Conservation (phyloP, 805 yeast genomes). For the Kuraishia capsulata region DNA sequence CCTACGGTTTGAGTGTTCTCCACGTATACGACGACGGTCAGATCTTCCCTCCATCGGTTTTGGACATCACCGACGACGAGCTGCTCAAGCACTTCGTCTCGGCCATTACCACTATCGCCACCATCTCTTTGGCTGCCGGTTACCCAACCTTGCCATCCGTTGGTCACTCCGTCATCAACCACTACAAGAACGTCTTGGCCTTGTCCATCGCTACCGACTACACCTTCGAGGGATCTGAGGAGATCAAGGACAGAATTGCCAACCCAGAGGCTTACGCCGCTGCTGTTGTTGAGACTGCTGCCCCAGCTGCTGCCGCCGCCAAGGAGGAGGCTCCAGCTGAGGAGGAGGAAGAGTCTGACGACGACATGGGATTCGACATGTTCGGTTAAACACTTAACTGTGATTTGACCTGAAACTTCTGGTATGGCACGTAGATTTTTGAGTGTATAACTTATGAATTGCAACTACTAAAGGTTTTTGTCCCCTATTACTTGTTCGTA, state of each 20-base stretch:
- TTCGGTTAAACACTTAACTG: constrained; percentile 84
- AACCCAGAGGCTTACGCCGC: constrained; percentile 99
- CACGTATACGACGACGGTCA: constrained; percentile 99
- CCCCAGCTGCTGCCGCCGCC: constrained; percentile 50
- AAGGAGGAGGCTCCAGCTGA: constrained; percentile 66
- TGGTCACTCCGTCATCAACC: constrained; percentile 97
- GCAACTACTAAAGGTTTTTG: no score
- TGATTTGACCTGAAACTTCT: no score
- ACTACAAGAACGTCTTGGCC: constrained; percentile 98
- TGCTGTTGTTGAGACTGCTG: constrained; percentile 96
- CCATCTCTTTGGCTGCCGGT: constrained; percentile 93
- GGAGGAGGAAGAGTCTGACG: constrained; percentile 54
- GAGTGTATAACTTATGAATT: no score
- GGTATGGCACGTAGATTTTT: no score
- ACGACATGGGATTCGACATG: constrained; percentile 98
- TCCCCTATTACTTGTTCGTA: no score
- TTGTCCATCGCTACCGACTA: constrained; percentile 97
- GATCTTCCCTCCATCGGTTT: constrained; percentile 91
- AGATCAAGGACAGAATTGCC: constrained; percentile 98
- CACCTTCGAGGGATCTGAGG: constrained; percentile 98
- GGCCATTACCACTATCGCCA: constrained; percentile 90
- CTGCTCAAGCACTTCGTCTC: constrained; percentile 84
- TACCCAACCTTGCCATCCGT: constrained; percentile 99
- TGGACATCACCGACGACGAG: constrained; percentile 98
- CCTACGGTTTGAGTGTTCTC: constrained; percentile 94